A percentile compares a stretch with the other conserved stretches of the same genome.
phyloP scores from a whole-genome alignment of 108 stramenopile species.

The Tribonema minus region DNA sequence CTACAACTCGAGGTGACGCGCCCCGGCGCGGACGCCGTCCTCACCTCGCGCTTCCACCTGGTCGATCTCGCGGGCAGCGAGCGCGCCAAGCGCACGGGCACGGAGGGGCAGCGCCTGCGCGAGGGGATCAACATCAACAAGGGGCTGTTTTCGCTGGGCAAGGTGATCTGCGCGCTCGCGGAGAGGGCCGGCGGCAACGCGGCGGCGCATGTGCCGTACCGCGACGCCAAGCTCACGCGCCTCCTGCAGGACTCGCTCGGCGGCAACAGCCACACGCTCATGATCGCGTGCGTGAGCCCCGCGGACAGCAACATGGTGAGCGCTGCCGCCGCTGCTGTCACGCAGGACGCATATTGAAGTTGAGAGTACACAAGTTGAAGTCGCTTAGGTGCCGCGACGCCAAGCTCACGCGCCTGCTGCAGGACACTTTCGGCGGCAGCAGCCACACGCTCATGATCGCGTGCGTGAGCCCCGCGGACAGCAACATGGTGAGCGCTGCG shows the following conservation, averaged over 20 bases:
- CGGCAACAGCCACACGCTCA: constrained; percentile 54
- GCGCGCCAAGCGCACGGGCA: constrained; percentile 49
- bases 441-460: constrained; percentile 55
- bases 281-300: constrained; percentile 56
- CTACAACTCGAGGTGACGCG: constrained; percentile 46
- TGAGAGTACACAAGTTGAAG: no score
- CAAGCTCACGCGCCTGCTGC: constrained; percentile 54
- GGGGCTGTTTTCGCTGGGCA: constrained; percentile 46
- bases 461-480: constrained; percentile 55
- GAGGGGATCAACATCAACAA: constrained; percentile 54
- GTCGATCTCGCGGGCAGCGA: constrained; percentile 53
- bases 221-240: constrained; percentile 52
- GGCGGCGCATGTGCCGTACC: constrained; percentile 53
- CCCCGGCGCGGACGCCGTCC: constrained; percentile 11
- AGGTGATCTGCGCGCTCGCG: constrained; percentile 46
- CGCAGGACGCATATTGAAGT: neutral
- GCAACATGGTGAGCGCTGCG: constrained; percentile 17
- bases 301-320: constrained; percentile 48
- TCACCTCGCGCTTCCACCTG: constrained; percentile 44
- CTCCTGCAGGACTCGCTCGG: constrained; percentile 53
- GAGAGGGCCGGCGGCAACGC: constrained; percentile 2
- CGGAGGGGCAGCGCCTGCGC: constrained; percentile 42
- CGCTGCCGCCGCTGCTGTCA: neutral
- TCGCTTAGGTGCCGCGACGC: constrained; percentile 41
- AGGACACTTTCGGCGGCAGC: constrained; percentile 52